phyloP scores from a whole-genome alignment of 2,329 filamentous ascomycete species.

The Mycosphaerella sp. region DNA sequence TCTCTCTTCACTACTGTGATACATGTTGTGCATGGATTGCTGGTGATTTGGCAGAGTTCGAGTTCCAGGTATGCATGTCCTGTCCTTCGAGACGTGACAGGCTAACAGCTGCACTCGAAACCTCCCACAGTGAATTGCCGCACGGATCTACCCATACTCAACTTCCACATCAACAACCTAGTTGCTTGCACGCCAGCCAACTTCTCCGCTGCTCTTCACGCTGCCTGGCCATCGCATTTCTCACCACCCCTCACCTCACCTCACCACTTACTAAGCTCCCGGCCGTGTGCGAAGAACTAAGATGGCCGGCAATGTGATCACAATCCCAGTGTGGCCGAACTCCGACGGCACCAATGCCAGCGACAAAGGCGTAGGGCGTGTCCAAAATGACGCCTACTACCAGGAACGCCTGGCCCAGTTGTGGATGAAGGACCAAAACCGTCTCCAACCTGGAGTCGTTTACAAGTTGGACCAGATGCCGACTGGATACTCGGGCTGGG shows the following conservation, averaged over 20 bases:
- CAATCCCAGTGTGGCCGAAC: constrained; percentile 9
- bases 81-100: no score
- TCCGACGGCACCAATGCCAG: constrained; percentile 16
- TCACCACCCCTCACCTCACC: not conserved
- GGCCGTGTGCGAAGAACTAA: not conserved
- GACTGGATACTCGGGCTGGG: constrained; percentile 34
- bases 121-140: no score
- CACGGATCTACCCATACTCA: no score
- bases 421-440: constrained; percentile 8
- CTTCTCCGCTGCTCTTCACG: no score
- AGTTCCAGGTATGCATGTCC: no score
- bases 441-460: not conserved
- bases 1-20: no score
- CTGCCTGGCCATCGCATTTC: no score
- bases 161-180: no score
- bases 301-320: constrained; percentile 3
- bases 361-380: constrained; percentile 1
- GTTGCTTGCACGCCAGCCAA: no score
- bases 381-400: constrained; percentile 26
- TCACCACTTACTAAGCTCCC: not conserved
- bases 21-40: no score
- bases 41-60: no score
- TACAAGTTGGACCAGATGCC: constrained; percentile 1
- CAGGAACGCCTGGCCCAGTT: constrained; percentile 24
- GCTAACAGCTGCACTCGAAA: no score